phyloP scores from a whole-genome alignment of 106 monocot species.

The Dendrobium huoshanense region DNA sequence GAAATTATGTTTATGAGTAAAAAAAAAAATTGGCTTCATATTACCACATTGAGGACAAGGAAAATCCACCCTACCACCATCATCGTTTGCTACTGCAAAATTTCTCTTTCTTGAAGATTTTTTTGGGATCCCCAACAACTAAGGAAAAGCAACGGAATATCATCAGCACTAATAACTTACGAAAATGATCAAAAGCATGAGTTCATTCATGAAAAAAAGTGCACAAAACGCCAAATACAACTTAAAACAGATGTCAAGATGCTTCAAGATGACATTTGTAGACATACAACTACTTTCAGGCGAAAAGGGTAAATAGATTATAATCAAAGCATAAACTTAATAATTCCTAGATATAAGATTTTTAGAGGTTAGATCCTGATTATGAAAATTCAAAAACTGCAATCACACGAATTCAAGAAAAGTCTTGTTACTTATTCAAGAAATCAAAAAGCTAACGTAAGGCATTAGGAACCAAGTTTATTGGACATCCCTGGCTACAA shows the following conservation, averaged over 20 bases:
- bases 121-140: slow-evolving; percentile 53
- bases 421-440: not conserved
- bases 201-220: not conserved
- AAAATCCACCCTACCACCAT: slow-evolving; percentile 21
- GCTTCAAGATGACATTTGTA: not conserved
- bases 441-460: not conserved
- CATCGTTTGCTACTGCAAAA: slow-evolving; percentile 31
- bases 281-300: not conserved
- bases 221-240: not conserved
- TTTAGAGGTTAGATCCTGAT: not conserved
- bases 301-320: not conserved
- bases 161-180: not conserved
- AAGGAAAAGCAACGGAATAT: not conserved
- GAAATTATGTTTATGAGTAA: not conserved
- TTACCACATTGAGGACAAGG: slow-evolving; percentile 91
- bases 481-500: not conserved
- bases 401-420: not conserved
- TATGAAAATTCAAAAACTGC: not conserved
- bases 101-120: slow-evolving; percentile 57
- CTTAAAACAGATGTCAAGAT: not conserved
- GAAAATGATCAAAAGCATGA: not conserved
- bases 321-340: not conserved
- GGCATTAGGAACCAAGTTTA: not conserved
- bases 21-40: not conserved
- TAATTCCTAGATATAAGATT: not conserved